Evolutionary conservation across 306 rosid species (phyloP).

Genomic region (Prunus dulcis): DNA sequence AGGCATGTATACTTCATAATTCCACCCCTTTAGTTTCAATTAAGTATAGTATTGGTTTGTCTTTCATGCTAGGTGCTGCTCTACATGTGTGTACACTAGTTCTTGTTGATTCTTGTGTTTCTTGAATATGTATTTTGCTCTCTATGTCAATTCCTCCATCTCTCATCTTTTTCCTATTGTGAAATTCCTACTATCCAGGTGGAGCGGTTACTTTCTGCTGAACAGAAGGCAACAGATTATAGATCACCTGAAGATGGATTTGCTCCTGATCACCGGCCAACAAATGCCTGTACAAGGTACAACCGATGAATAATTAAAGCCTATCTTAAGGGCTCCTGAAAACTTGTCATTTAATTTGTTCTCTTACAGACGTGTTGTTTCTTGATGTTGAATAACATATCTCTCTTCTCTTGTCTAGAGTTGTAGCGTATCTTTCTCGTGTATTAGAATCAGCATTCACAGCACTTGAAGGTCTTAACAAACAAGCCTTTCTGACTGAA

Average conservation of each 20-base stretch:
- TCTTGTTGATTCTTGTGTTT: constrained; percentile 4
- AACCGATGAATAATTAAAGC: background rate
- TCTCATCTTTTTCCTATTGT: background rate
- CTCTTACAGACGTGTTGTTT: constrained; percentile 14
- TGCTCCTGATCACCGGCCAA: constrained; percentile 93
- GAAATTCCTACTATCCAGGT: constrained; percentile 53
- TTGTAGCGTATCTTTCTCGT: constrained; percentile 96
- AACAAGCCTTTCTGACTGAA: constrained; percentile 94
- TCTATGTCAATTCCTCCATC: background rate
- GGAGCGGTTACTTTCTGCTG: constrained; percentile 94
- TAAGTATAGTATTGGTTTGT: background rate
- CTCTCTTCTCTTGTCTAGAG: constrained; percentile 51
- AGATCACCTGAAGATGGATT: constrained; percentile 92
- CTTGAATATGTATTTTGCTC: background rate
- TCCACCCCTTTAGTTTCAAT: background rate
- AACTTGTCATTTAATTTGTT: background rate
- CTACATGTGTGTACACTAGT: background rate
- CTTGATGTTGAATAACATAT: constrained; percentile 20
- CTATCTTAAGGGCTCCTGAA: background rate
- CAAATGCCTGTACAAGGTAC: constrained; percentile 94
- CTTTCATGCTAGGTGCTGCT: constrained; percentile 8
- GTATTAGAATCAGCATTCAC: constrained; percentile 95
- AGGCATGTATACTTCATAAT: constrained; percentile 11
- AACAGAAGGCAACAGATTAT: constrained; percentile 92
- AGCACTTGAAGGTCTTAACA: constrained; percentile 94